Percentiles rank a stretch among this genome's conserved stretches.
phyloP scores from a whole-genome alignment of 1,284 basidiomycete genomes.

The Hypsizygus ulmarius region DNA sequence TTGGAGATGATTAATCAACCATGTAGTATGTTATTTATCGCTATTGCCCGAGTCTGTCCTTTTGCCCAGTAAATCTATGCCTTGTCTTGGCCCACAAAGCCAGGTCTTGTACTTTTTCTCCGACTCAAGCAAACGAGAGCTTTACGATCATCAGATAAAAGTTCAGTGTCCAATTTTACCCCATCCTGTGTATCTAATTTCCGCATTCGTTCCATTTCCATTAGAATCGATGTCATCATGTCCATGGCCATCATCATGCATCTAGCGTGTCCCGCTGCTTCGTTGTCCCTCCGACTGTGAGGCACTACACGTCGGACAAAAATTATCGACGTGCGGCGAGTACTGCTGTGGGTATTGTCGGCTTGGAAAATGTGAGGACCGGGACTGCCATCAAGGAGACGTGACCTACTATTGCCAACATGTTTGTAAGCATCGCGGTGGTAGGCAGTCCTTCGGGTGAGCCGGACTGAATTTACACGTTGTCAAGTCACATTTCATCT shows the following conservation, averaged over 20 bases:
- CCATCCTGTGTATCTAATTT: no score
- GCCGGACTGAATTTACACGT: constrained; percentile 65
- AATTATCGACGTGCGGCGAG: constrained; percentile 49
- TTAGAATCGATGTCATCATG: no score
- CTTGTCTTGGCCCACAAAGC: constrained; percentile 13
- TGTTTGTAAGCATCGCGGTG: constrained; percentile 49
- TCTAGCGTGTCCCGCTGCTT: not conserved
- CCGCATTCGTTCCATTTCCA: no score
- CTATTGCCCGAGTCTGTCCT: constrained; percentile 8
- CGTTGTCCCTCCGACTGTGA: not conserved
- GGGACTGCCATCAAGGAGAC: constrained; percentile 7
- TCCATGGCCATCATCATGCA: not conserved
- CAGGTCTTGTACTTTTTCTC: not conserved
- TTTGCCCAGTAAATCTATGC: constrained; percentile 6
- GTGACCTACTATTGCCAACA: constrained; percentile 72
- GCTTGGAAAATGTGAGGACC: constrained; percentile 36
- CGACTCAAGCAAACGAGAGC: no score
- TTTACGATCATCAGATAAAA: no score
- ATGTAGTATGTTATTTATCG: constrained; percentile 21
- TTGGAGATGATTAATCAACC: constrained; percentile 60
- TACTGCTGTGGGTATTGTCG: constrained; percentile 70
- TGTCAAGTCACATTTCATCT: constrained; percentile 63
- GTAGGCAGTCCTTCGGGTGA: constrained; percentile 50
- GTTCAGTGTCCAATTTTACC: no score
- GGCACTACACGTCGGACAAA: constrained; percentile 38